Conservation (phyloP, 768 basidiomycete genomes). For the Xerocomellus intermedius region DNA sequence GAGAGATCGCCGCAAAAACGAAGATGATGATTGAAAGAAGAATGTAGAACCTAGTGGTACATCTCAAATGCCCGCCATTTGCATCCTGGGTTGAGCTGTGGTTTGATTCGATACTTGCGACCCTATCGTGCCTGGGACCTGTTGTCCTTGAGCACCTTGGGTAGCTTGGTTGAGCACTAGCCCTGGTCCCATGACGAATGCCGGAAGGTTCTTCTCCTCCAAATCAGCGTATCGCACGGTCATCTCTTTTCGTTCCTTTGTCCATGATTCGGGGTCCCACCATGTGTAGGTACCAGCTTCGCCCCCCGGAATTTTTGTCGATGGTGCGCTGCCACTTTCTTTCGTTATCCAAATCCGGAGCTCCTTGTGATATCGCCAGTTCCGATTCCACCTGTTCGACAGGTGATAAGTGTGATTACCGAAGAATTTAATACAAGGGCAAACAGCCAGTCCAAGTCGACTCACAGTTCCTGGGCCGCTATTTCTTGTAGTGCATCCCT, state of each 20-base stretch:
- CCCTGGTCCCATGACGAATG: slow-evolving; percentile 54
- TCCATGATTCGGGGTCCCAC: slow-evolving; percentile 83
- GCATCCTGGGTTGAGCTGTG: slow-evolving; percentile 32
- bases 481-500: slow-evolving; percentile 91
- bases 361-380: slow-evolving; percentile 97
- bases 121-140: slow-evolving; percentile 34
- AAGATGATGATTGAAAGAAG: slow-evolving; percentile 8
- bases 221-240: slow-evolving; percentile 71
- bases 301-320: slow-evolving; percentile 74
- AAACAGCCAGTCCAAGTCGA: slow-evolving; percentile 24
- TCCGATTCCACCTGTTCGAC: slow-evolving; percentile 74
- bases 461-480: slow-evolving; percentile 93
- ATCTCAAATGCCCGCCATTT: slow-evolving; percentile 34
- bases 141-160: slow-evolving; percentile 38
- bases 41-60: slow-evolving; percentile 9
- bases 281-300: slow-evolving; percentile 89
- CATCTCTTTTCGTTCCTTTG: slow-evolving; percentile 76
- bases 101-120: slow-evolving; percentile 27
- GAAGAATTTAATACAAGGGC: not conserved
- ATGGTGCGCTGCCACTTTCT: slow-evolving; percentile 74
- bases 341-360: slow-evolving; percentile 82
- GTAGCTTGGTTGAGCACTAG: slow-evolving; percentile 39
- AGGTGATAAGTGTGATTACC: slow-evolving; percentile 4
- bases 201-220: slow-evolving; percentile 69
- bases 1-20: slow-evolving; percentile 13